Evolutionary conservation across 306 rosid species (phyloP).

Genomic region (Nissolia schottii): DNA sequence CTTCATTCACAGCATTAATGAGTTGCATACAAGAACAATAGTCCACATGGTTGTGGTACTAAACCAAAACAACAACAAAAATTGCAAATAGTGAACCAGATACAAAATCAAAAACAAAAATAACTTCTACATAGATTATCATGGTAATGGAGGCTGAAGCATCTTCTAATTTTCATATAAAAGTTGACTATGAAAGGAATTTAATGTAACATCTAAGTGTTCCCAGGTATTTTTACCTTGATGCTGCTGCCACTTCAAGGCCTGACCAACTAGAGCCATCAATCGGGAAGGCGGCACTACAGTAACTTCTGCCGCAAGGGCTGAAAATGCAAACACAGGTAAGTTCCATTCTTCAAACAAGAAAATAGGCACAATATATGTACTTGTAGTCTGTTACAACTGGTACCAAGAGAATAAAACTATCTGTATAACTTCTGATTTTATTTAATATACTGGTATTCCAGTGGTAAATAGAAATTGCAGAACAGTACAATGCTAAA

Average conservation of each 20-base stretch:
- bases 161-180: not conserved
- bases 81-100: not conserved
- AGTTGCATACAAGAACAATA: conserved; percentile 15
- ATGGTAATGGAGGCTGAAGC: not conserved
- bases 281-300: conserved; percentile 97
- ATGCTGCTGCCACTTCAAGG: conserved; percentile 99
- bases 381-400: no score
- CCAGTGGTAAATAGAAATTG: no score
- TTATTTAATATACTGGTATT: no score
- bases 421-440: no score
- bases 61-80: not conserved
- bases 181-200: not conserved
- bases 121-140: not conserved
- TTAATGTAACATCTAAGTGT: not conserved
- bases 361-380: not conserved
- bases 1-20: conserved; percentile 5
- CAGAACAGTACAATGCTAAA: no score
- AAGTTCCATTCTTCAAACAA: not conserved
- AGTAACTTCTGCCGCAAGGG: conserved; percentile 88
- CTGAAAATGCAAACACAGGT: conserved; percentile 47
- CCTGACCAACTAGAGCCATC: conserved; percentile 96
- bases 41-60: not conserved
- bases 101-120: not conserved
- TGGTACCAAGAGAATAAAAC: no score
- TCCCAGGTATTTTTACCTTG: conserved; percentile 55